Evolutionary conservation across 768 basidiomycete species (phyloP).

Genomic region (Termitomyces eurrhizus): DNA sequence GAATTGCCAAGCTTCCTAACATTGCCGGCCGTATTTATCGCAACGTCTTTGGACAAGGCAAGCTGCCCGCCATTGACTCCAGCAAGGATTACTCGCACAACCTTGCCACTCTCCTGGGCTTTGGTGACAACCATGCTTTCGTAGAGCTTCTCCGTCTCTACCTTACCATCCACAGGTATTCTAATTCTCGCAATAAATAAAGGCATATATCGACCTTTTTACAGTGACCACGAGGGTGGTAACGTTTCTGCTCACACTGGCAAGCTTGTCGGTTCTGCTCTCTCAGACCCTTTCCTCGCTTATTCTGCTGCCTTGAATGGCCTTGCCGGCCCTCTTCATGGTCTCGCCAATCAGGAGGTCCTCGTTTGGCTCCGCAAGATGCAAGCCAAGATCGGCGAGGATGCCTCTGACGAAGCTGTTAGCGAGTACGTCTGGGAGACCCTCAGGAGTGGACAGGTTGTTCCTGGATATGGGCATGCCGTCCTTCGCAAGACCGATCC

Average conservation of each 20-base stretch:
- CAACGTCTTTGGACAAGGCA: constrained; percentile 85
- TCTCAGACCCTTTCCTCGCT: constrained; percentile 96
- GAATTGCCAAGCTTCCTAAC: constrained; percentile 95
- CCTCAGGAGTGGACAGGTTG: constrained; percentile 88
- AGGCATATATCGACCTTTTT: not conserved
- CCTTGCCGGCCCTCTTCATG: constrained; percentile 95
- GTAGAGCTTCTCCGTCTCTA: constrained; percentile 95
- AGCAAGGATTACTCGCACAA: constrained; percentile 89
- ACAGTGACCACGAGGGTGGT: constrained; percentile 94
- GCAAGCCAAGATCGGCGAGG: constrained; percentile 84
- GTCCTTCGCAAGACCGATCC: constrained; percentile 91
- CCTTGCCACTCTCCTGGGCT: constrained; percentile 86
- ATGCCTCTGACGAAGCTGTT: constrained; percentile 82
- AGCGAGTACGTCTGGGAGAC: constrained; percentile 95
- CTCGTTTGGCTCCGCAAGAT: constrained; percentile 93
- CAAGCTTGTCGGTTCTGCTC: constrained; percentile 90
- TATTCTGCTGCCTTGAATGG: constrained; percentile 93
- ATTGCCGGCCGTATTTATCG: constrained; percentile 92
- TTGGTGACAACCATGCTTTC: constrained; percentile 81
- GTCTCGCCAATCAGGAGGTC: constrained; percentile 97
- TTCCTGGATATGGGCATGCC: constrained; percentile 90
- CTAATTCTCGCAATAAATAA: not conserved
- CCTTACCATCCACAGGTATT: constrained; percentile 90
- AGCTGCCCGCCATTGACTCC: constrained; percentile 80
- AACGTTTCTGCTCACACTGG: constrained; percentile 97